Evolutionary conservation across 768 basidiomycete species (phyloP), one percentile per base, ranked within the genome.

Genomic region (Hygrophoropsis aurantiaca): DNA sequence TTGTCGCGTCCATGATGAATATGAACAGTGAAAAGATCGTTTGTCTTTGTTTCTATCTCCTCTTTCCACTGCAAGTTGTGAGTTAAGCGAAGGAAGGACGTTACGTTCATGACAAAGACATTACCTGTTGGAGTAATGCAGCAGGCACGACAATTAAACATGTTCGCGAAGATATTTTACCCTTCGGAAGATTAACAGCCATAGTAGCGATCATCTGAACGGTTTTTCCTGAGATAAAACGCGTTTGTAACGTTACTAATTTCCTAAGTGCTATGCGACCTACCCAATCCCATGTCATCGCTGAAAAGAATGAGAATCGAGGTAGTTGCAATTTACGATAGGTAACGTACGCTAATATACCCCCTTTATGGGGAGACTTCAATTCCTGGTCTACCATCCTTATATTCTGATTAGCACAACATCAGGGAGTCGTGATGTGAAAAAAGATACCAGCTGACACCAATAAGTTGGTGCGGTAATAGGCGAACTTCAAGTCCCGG

Each of bases 121-220:
- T 10, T 49, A 79, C 84, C 70, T 90, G 89, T 32, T 79, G 72
- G 11, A 91, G 71, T 24, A 93, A 73, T 5, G 87, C 87, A 0
- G 87, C 79, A 1, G 87, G 88, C 2, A 88, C 87, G 16, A 92
- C 77, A 44, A 92, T 77, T 2, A 91, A 77, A 8, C 84, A 90
- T 1, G 80, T 80, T 38, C 74, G 74, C 67, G 36, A 18, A 51
- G 71, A 64, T 15, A 79, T 77, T 23, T 78, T 69, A 0, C 61
- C 54, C 0, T 59, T 58, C 1, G 87, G 81, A 56, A 73, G 73
- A 55, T 90, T 87, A 58, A 74, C 74, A 16, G 75, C 79, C 80
- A 91, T 89, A 0, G 81, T 80, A 3, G 88, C 88, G 39, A 91
- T 88, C 80, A 85, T 84, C 59, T 88, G 85, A 2, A 88, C 81